A percentile compares a stretch with the other conserved stretches of the same genome.
Conservation (phyloP, 2,329 filamentous ascomycete species). For the Magnaporthiopsis incrustans region DNA sequence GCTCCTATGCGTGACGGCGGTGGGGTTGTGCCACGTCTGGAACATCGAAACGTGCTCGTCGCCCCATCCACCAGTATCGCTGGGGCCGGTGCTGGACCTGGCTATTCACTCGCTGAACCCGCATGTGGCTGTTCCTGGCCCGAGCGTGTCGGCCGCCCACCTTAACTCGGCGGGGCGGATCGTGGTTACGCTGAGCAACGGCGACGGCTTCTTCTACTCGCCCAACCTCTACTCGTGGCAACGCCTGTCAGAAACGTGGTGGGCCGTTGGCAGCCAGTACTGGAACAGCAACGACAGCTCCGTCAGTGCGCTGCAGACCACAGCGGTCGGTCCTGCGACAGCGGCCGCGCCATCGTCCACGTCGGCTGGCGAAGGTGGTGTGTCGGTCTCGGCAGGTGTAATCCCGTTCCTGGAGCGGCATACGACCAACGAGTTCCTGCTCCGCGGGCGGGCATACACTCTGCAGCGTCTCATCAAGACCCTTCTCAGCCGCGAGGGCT, state of each 20-base stretch:
- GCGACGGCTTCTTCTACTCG: slow-evolving; percentile 88
- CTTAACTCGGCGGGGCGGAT: slow-evolving; percentile 83
- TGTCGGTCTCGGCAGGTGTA: slow-evolving; percentile 77
- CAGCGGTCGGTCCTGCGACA: slow-evolving; percentile 52
- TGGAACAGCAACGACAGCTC: slow-evolving; percentile 97
- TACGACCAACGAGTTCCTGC: slow-evolving; percentile 84
- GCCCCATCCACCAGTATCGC: slow-evolving; percentile 80
- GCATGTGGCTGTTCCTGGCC: slow-evolving; percentile 66
- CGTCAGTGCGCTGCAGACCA: slow-evolving; percentile 69
- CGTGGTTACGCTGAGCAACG: slow-evolving; percentile 85
- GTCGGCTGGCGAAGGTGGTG: slow-evolving; percentile 32
- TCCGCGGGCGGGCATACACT: slow-evolving; percentile 86
- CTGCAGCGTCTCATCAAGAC: slow-evolving; percentile 87
- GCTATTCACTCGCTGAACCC: slow-evolving; percentile 71
- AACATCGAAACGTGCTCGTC: slow-evolving; percentile 76
- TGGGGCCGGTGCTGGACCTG: slow-evolving; percentile 82
- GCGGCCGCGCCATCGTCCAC: slow-evolving; percentile 26
- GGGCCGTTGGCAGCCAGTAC: slow-evolving; percentile 95
- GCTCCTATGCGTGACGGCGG: slow-evolving; percentile 81
- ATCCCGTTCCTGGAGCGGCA: slow-evolving; percentile 90
- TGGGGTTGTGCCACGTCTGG: slow-evolving; percentile 89
- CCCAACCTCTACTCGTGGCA: slow-evolving; percentile 86
- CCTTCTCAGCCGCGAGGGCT: slow-evolving; percentile 79
- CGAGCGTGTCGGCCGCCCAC: slow-evolving; percentile 82
- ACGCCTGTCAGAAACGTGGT: slow-evolving; percentile 93